Base-by-base conservation (phyloP, 495 filamentous ascomycete genomes). In the Xylaria intraflava region DNA sequence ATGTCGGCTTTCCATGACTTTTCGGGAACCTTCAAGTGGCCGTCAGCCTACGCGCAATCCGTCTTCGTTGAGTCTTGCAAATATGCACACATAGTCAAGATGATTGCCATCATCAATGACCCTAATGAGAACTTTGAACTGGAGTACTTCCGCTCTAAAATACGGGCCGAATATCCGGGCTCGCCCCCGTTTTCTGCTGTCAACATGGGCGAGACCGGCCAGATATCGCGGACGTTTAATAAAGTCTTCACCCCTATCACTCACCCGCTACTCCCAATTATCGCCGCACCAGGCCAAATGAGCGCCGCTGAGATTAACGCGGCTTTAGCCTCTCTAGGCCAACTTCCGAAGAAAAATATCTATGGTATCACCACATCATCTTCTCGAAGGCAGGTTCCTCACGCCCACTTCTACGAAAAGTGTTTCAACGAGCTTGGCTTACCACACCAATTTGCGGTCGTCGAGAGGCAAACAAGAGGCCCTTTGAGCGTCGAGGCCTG, bases 1-100 rank as follows among this genome's bases (percentile, higher is more conserved):
- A 89, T 91, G 73, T 89, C 87, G 6, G 87, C 88, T 2, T 91
- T 89, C 57, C 88, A 93, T 67, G 88, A 93, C 67, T 90, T 90
- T 61, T 87, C 86, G 0, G 87, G 87, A 1, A 82, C 71, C 2
- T 90, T 89, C 79, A 88, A 85, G 62, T 93, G 88, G 88, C 81
- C 84, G 6, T 86, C 87, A 0, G 67, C 78, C 3, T 77, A 82
- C 51, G 86, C 87, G 2, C 78, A 85, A 66, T 69, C 74, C 19
- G 77, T 90, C 6, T 93, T 87, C 62, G 70, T 76, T 12, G 76
- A 86, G 51, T 87, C 83, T 14, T 75, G 81, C 39, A 81, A 82
- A 50, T 89, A 90, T 61, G 86, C 84, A 19, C 88, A 91, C 65
- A 87, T 90, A 33, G 83, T 91, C 40, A 93, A 91, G 71, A 91